A percentile compares a stretch with the other conserved stretches of the same genome.
phyloP scores from a whole-genome alignment of 1,284 basidiomycete species.

The Gastroboletus turbinatus region DNA sequence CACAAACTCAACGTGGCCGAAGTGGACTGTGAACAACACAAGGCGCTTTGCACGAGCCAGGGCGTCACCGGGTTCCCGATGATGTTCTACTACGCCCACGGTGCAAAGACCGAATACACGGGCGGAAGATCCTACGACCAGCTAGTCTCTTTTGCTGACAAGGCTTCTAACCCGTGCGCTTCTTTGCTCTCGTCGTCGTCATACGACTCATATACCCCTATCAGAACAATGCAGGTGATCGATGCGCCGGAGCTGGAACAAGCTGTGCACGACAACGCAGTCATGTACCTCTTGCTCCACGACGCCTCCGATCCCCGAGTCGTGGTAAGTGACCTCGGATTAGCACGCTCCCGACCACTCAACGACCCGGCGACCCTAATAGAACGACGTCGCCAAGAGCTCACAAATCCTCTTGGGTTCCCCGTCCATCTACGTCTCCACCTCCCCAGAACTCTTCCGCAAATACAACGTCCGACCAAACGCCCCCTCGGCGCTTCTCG shows the following conservation, averaged over 20 bases:
- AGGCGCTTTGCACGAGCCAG: slow-evolving; percentile 61
- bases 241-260: slow-evolving; percentile 52
- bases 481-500: slow-evolving; percentile 60
- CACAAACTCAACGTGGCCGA: slow-evolving; percentile 75
- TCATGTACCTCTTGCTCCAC: slow-evolving; percentile 77
- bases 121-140: slow-evolving; percentile 68
- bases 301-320: slow-evolving; percentile 42
- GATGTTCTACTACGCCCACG: slow-evolving; percentile 61
- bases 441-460: slow-evolving; percentile 45
- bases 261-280: slow-evolving; percentile 54
- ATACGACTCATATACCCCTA: slow-evolving; percentile 5
- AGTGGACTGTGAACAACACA: slow-evolving; percentile 82
- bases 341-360: background rate
- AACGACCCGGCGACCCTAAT: background rate
- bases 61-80: slow-evolving; percentile 80
- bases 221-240: slow-evolving; percentile 44
- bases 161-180: slow-evolving; percentile 62
- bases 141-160: slow-evolving; percentile 70
- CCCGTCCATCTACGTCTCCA: slow-evolving; percentile 63
- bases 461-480: slow-evolving; percentile 52
- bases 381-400: slow-evolving; percentile 50
- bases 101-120: slow-evolving; percentile 63
- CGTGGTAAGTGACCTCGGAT: slow-evolving; percentile 40
- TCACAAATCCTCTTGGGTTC: slow-evolving; percentile 65
- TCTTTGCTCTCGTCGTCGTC: background rate